A percentile compares a stretch with the other conserved stretches of the same genome.
Evolutionary conservation across 2,329 filamentous ascomycete species (phyloP).

Genomic region (Xylariales sp.): DNA sequence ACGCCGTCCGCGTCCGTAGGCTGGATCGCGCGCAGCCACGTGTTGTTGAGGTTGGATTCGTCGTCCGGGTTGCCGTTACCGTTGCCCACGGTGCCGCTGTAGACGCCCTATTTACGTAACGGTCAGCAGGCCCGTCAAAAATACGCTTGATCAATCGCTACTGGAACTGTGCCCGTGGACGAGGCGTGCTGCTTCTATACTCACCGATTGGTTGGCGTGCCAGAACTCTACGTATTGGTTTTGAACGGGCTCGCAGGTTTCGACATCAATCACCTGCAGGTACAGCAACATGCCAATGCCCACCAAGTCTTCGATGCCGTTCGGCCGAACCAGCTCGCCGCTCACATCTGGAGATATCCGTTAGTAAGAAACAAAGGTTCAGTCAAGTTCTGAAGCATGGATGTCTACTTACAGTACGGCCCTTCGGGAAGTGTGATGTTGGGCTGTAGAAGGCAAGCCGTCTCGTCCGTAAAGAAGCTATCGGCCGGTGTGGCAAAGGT

Average conservation of each 20-base stretch:
- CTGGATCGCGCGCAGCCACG: constrained; percentile 36
- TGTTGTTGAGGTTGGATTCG: constrained; percentile 34
- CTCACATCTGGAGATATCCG: constrained; percentile 30
- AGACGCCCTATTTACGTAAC: constrained; percentile 42
- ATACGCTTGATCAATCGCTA: not conserved
- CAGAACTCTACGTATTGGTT: constrained; percentile 49
- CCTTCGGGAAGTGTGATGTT: constrained; percentile 51
- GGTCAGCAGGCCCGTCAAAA: constrained; percentile 9
- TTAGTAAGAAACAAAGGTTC: not conserved
- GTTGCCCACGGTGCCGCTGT: constrained; percentile 37
- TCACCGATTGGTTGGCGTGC: too few relatives aligned
- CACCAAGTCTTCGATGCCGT: constrained; percentile 41
- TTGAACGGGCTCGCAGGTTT: constrained; percentile 47
- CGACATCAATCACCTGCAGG: constrained; percentile 49
- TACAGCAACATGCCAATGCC: constrained; percentile 46
- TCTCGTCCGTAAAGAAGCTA: constrained; percentile 36
- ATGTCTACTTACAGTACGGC: constrained; percentile 39
- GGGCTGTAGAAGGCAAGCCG: constrained; percentile 44
- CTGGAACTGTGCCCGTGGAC: too few relatives aligned
- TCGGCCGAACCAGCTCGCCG: constrained; percentile 44
- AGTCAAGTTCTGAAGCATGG: too few relatives aligned
- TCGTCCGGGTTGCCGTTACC: constrained; percentile 34
- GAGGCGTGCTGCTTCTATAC: too few relatives aligned
- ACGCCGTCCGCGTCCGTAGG: constrained; percentile 35
- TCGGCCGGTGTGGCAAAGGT: constrained; percentile 26